These are phyloP conservation scores for Udeniomyces megalosporus DNA, from an alignment of 768 basidiomycete genomes.

Conservation along the genomic window DNA sequence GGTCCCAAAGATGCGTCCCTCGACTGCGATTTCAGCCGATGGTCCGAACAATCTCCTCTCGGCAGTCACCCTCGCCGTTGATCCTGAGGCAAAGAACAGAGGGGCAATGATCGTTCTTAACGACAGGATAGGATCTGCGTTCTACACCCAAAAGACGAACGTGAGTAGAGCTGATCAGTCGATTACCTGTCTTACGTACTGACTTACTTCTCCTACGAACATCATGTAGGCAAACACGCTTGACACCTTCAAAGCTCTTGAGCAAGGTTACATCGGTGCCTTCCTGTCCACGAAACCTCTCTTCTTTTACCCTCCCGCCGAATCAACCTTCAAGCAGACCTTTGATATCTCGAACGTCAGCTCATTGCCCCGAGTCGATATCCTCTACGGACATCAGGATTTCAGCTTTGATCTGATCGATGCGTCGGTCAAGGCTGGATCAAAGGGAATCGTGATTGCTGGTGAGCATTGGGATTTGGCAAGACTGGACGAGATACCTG, in stretches of 20 bases:
- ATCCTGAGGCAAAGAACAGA: conserved; percentile 16
- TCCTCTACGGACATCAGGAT: conserved; percentile 10
- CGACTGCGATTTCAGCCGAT: conserved; percentile 24
- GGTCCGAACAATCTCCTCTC: conserved; percentile 25
- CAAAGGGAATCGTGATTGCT: conserved; percentile 21
- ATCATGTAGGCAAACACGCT: not conserved
- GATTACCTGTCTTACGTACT: not conserved
- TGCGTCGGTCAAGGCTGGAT: conserved; percentile 17
- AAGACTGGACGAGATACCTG: too few relatives aligned
- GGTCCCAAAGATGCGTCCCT: conserved; percentile 24
- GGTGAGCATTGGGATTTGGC: too few relatives aligned
- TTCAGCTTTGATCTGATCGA: not conserved
- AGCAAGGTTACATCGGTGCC: conserved; percentile 27
- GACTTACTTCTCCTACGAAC: not conserved
- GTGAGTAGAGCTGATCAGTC: conserved; percentile 11
- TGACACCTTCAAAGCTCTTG: conserved; percentile 27
- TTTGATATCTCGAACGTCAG: conserved; percentile 16
- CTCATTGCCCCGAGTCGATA: conserved; percentile 18
- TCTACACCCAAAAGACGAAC: conserved; percentile 25
- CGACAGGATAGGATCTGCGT: conserved; percentile 27
- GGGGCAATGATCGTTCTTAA: conserved; percentile 27
- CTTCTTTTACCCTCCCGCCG: conserved; percentile 21
- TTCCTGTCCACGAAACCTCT: conserved; percentile 19
- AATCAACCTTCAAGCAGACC: conserved; percentile 22
- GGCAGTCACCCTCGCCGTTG: conserved; percentile 22